phyloP scores from a whole-genome alignment of 202 grass and related monocot genomes.

The Dendrocalamus latiflorus region DNA sequence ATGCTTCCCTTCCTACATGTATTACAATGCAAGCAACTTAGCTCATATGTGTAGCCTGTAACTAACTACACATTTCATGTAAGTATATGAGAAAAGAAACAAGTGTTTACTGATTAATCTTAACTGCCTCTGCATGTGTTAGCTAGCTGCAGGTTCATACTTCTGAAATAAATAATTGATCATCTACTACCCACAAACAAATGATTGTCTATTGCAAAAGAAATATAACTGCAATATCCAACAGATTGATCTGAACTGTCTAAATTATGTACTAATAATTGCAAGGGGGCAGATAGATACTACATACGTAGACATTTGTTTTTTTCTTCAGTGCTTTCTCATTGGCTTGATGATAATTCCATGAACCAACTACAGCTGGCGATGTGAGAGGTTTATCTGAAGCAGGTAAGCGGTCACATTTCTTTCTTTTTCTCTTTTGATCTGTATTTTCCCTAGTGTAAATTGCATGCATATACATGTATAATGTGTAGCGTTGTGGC shows the following conservation, averaged over 20 bases:
- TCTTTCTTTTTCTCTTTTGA: constrained; percentile 16
- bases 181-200: constrained; percentile 5
- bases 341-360: constrained; percentile 19
- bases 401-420: constrained; percentile 38
- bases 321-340: constrained; percentile 6
- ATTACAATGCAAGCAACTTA: constrained; percentile 48
- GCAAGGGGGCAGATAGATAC: constrained; percentile 5
- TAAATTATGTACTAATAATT: constrained; percentile 39
- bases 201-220: constrained; percentile 31
- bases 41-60: constrained; percentile 32
- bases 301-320: background rate
- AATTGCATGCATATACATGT: constrained; percentile 25
- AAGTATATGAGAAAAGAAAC: constrained; percentile 23
- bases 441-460: constrained; percentile 16
- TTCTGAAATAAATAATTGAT: constrained; percentile 13
- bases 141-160: constrained; percentile 20
- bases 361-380: constrained; percentile 29
- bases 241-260: constrained; percentile 27
- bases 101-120: constrained; percentile 15
- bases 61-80: constrained; percentile 23
- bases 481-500: background rate
- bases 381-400: constrained; percentile 10
- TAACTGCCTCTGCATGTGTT: constrained; percentile 27
- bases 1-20: constrained; percentile 28
- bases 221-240: constrained; percentile 20